Evolutionary conservation across 176 grass and related monocot species (phyloP).

Genomic region (Dendrocalamus sinicus): DNA sequence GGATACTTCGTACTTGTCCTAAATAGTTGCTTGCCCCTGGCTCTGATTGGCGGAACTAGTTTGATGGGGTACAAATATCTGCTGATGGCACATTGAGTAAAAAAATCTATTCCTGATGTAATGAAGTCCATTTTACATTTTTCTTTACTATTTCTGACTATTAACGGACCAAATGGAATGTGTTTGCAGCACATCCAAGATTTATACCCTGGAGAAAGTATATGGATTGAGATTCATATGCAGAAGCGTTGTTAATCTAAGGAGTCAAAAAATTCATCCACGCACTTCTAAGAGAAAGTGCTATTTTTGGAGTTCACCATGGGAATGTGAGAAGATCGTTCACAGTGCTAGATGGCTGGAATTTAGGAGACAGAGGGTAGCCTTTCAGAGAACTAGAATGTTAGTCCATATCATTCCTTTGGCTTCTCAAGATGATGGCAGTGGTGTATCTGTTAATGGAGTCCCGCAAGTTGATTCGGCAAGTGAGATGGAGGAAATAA

Average conservation of each 20-base stretch:
- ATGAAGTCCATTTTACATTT: not conserved
- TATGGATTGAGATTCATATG: slow-evolving; percentile 59
- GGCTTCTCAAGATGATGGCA: slow-evolving; percentile 73
- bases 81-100: not conserved
- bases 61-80: not conserved
- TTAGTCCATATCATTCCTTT: slow-evolving; percentile 35
- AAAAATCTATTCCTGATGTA: not conserved
- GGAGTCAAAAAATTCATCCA: slow-evolving; percentile 48
- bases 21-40: not conserved
- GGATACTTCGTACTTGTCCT: not conserved
- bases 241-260: slow-evolving; percentile 49
- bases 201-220: slow-evolving; percentile 56
- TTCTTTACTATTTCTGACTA: slow-evolving; percentile 4
- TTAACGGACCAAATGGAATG: not conserved
- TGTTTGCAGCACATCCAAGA: slow-evolving; percentile 70
- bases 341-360: slow-evolving; percentile 62
- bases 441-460: slow-evolving; percentile 70
- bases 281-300: slow-evolving; percentile 58
- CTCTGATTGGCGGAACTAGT: slow-evolving; percentile 6
- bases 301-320: slow-evolving; percentile 39
- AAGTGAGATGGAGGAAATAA: slow-evolving; percentile 71
- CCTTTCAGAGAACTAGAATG: slow-evolving; percentile 54
- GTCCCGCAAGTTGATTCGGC: slow-evolving; percentile 57
- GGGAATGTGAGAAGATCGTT: slow-evolving; percentile 40
- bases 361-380: slow-evolving; percentile 47